Evolutionary conservation across 768 basidiomycete species (phyloP).

Genomic region (Agrocybe praecox): DNA sequence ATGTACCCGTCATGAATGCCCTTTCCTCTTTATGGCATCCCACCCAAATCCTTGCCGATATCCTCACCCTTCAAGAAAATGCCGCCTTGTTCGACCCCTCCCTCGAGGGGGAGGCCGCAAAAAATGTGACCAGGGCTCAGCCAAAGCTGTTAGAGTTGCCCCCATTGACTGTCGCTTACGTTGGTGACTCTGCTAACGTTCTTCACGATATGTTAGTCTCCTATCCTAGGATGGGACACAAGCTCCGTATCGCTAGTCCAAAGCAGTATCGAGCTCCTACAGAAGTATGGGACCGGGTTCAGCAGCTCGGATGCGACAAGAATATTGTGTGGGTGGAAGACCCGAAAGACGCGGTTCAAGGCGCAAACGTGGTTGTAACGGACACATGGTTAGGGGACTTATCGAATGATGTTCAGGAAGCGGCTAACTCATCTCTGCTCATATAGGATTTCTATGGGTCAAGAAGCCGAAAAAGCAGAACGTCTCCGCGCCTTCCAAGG

Average conservation of each 20-base stretch:
- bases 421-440: background rate
- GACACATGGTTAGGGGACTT: conserved; percentile 83
- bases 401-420: background rate
- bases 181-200: conserved; percentile 95
- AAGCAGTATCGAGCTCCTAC: conserved; percentile 68
- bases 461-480: conserved; percentile 90
- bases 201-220: conserved; percentile 97
- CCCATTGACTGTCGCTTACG: conserved; percentile 88
- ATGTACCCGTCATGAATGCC: conserved; percentile 95
- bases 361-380: conserved; percentile 94
- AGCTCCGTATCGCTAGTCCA: conserved; percentile 84
- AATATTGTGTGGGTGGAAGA: conserved; percentile 74
- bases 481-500: conserved; percentile 86
- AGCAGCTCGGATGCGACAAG: conserved; percentile 72
- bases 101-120: conserved; percentile 9
- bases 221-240: conserved; percentile 88
- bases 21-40: conserved; percentile 97
- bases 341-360: conserved; percentile 84
- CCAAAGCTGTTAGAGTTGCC: conserved; percentile 51
- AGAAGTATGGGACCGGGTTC: conserved; percentile 81
- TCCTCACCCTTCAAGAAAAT: conserved; percentile 86
- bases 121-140: conserved; percentile 18
- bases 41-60: conserved; percentile 91
- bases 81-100: conserved; percentile 50
- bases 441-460: conserved; percentile 96